phyloP scores from a whole-genome alignment of 371 early-diverging fungal species.

The Mucor mucedo region DNA sequence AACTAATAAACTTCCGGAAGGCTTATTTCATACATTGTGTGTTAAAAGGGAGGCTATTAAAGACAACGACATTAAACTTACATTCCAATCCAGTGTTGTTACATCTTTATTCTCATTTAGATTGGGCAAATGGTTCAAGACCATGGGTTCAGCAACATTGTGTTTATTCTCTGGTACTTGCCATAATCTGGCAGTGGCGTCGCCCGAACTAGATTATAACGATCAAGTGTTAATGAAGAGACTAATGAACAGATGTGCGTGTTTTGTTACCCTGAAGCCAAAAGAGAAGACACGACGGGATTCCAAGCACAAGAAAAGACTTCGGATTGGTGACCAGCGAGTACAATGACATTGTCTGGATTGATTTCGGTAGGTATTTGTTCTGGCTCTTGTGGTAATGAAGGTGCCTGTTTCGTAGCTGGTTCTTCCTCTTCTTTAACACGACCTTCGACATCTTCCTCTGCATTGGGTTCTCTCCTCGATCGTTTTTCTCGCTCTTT shows the following conservation, averaged over 20 bases:
- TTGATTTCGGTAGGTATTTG: constrained; percentile 25
- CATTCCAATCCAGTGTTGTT: constrained; percentile 93
- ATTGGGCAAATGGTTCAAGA: constrained; percentile 65
- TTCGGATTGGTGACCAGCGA: constrained; percentile 75
- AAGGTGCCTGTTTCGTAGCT: neutral
- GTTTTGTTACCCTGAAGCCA: constrained; percentile 81
- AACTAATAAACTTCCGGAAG: constrained; percentile 82
- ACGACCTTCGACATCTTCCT: constrained; percentile 9
- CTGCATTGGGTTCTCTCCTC: constrained; percentile 15
- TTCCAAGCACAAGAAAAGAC: constrained; percentile 91
- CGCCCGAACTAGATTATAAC: constrained; percentile 64
- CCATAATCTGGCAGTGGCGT: constrained; percentile 91
- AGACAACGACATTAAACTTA: constrained; percentile 42
- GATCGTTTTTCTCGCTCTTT: constrained; percentile 55
- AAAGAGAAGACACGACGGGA: constrained; percentile 61
- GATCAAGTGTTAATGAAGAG: neutral
- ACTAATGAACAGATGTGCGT: neutral
- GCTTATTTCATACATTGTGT: constrained; percentile 42
- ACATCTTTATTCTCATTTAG: constrained; percentile 66
- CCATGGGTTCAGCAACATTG: constrained; percentile 49
- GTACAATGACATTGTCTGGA: constrained; percentile 39
- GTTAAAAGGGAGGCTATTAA: neutral
- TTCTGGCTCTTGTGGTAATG: constrained; percentile 5
- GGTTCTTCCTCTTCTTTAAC: constrained; percentile 16
- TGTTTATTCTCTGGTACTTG: constrained; percentile 51